phyloP scores from a whole-genome alignment of 345 rosid genomes.

The Gossypium mustelinum region DNA sequence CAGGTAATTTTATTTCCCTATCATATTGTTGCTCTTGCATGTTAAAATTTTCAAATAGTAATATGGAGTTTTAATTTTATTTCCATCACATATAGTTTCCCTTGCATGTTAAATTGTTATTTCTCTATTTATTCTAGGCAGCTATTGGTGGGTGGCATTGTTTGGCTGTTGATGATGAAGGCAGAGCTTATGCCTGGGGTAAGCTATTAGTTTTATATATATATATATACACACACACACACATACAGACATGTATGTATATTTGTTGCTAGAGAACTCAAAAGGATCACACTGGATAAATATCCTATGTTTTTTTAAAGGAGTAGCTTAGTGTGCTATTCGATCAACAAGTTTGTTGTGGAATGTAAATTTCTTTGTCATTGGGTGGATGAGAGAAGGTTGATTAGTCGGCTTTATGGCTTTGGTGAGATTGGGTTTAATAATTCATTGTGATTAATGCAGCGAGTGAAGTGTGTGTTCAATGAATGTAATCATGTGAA shows the following conservation, averaged over 20 bases:
- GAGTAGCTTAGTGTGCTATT: background rate
- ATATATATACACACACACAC: background rate
- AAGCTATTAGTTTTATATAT: constrained; percentile 10
- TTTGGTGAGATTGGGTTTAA: background rate
- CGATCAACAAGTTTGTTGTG: background rate
- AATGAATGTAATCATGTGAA: constrained; percentile 9
- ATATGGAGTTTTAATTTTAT: constrained; percentile 1
- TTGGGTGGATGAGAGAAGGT: background rate
- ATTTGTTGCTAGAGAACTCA: background rate
- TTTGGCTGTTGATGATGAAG: constrained; percentile 99
- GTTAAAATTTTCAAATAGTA: background rate
- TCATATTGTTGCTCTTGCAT: background rate
- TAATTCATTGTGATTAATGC: background rate
- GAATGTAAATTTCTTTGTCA: background rate
- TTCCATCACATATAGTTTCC: background rate
- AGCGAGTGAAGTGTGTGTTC: background rate
- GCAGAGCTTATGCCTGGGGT: constrained; percentile 98
- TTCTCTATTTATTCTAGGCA: constrained; percentile 45
- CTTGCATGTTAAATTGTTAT: constrained; percentile 12
- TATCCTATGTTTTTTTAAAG: background rate
- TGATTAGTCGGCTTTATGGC: background rate
- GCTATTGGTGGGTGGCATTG: constrained; percentile 99
- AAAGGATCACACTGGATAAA: background rate
- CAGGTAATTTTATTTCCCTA: constrained; percentile 46
- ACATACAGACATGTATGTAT: background rate